These are phyloP conservation scores for Phylloporus arenicola DNA, from an alignment of 768 basidiomycete genomes.

Conservation along the genomic window DNA sequence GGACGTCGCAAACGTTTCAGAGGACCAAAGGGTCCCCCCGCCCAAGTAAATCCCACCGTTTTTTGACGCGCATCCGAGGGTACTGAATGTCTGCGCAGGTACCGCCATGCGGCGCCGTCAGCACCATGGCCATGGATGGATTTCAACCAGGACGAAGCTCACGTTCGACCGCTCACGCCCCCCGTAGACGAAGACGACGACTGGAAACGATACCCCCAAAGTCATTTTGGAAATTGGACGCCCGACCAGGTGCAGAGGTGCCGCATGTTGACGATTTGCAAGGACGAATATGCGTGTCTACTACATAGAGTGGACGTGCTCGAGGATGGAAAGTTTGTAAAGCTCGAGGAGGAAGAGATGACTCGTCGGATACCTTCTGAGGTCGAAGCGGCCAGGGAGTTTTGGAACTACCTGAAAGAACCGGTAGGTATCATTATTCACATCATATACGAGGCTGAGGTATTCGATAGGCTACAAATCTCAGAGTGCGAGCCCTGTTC, in stretches of 20 bases:
- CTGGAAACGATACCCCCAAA: slow-evolving; percentile 45
- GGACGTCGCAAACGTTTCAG: slow-evolving; percentile 13
- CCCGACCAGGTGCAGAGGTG: slow-evolving; percentile 35
- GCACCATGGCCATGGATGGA: slow-evolving; percentile 43
- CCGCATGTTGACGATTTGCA: slow-evolving; percentile 27
- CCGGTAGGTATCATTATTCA: slow-evolving; percentile 17
- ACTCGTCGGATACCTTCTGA: slow-evolving; percentile 18
- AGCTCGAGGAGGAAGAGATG: not conserved
- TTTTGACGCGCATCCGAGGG: not conserved
- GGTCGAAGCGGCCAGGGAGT: not conserved
- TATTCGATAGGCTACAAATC: slow-evolving; percentile 13
- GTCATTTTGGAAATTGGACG: slow-evolving; percentile 54
- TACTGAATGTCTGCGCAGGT: slow-evolving; percentile 23
- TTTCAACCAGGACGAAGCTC: slow-evolving; percentile 21
- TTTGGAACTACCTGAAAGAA: slow-evolving; percentile 28
- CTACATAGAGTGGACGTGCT: slow-evolving; percentile 23
- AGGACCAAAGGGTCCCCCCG: slow-evolving; percentile 15
- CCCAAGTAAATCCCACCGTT: slow-evolving; percentile 16
- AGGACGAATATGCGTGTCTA: slow-evolving; percentile 7
- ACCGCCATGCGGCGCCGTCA: slow-evolving; percentile 36
- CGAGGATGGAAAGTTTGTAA: slow-evolving; percentile 13
- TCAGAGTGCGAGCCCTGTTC: slow-evolving; percentile 33
- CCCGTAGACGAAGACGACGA: not conserved
- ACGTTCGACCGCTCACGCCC: slow-evolving; percentile 9
- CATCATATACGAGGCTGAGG: not conserved